phyloP scores from a whole-genome alignment of 2,329 filamentous ascomycete species.

The Neoarthrinium moseri region DNA sequence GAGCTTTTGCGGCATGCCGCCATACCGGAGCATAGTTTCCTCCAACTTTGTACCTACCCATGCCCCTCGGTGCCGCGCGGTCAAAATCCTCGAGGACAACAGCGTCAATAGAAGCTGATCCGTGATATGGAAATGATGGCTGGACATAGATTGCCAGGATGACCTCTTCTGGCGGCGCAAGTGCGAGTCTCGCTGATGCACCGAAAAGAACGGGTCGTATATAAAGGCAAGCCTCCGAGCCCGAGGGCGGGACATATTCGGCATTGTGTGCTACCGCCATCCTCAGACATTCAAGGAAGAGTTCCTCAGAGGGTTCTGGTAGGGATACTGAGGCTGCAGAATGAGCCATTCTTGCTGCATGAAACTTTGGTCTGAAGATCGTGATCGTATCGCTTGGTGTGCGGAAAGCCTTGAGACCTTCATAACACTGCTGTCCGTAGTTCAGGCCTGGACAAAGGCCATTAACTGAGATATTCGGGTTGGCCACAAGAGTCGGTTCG shows the following conservation, averaged over 20 bases:
- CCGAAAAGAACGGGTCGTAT: conserved; percentile 8
- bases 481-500: not conserved
- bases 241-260: conserved; percentile 3
- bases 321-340: conserved; percentile 4
- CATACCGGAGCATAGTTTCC: conserved; percentile 9
- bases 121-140: conserved; percentile 1
- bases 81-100: conserved; percentile 8
- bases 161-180: conserved; percentile 3
- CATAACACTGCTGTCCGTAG: conserved; percentile 9
- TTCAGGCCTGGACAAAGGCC: conserved; percentile 6
- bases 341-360: conserved; percentile 6
- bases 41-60: conserved; percentile 6
- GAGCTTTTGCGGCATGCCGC: not conserved
- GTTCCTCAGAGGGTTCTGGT: not conserved
- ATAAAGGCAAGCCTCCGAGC: conserved; percentile 1
- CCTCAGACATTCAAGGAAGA: conserved; percentile 2
- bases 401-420: conserved; percentile 9
- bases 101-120: not conserved
- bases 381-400: not conserved
- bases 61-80: conserved; percentile 6
- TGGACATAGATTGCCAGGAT: conserved; percentile 7
- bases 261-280: conserved; percentile 1
- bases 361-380: not conserved
- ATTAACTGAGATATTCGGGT: conserved; percentile 2
- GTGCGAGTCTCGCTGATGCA: not conserved